These are phyloP conservation scores for Tremella mesenterica DNA, from an alignment of 768 basidiomycete genomes.

Conservation along the genomic window DNA sequence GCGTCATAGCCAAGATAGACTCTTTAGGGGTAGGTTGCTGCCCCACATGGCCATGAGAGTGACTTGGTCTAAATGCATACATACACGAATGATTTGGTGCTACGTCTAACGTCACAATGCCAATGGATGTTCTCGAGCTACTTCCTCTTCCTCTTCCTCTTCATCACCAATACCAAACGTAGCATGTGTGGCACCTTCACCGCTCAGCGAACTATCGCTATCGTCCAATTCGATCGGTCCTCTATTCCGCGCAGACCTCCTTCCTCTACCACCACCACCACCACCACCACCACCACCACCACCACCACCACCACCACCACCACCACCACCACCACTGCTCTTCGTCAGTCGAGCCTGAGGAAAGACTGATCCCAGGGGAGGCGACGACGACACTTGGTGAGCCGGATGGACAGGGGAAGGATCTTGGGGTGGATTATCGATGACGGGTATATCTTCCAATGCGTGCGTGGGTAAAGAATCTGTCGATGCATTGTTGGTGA, in stretches of 20 bases:
- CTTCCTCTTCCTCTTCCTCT: background rate
- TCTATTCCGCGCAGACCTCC: background rate
- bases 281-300: background rate
- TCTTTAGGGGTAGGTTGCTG: too few species aligned
- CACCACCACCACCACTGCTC: background rate
- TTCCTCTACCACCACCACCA: background rate
- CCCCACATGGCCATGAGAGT: background rate
- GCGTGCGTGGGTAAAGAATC: constrained; percentile 28
- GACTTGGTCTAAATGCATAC: background rate
- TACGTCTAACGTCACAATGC: background rate
- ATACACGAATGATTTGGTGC: background rate
- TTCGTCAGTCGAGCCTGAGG: background rate
- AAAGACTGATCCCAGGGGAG: background rate
- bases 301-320: background rate
- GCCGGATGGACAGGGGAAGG: background rate
- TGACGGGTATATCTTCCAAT: constrained; percentile 16
- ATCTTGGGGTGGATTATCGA: background rate
- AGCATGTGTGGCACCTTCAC: background rate
- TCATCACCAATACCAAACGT: constrained; percentile 16
- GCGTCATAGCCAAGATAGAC: too few species aligned
- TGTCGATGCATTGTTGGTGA: constrained; percentile 30
- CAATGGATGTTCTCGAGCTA: background rate
- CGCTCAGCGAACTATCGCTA: background rate
- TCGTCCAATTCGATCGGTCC: background rate
- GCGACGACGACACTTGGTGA: background rate